Base-by-base conservation (phyloP, 2,329 filamentous ascomycete species). In the Plenodomus biglobosus region DNA sequence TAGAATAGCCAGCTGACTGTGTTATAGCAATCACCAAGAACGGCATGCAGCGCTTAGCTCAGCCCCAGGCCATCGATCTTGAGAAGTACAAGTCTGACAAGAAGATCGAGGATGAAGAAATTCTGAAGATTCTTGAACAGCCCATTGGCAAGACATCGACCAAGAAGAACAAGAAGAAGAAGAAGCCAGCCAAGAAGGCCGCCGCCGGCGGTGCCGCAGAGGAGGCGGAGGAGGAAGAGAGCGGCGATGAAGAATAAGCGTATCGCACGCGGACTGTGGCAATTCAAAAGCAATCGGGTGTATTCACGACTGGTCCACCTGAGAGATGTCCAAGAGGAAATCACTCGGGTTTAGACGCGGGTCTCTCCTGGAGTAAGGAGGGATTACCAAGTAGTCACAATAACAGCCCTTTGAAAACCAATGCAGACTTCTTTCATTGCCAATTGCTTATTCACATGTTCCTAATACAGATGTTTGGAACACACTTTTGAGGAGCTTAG, bases 71-170 rank as follows among this genome's bases (percentile, higher is more conserved):
- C 18, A 80, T 87, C 56, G 90, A 97, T 69, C 73, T 94, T 53
- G 83, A 81, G 70, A 91, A 92, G 79, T 84, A 87, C 80, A 87
- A 96, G 83, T 87, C 90, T 27, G 92, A 97, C 75, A 97, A 97
- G 84, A 96, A 96, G 83, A 96, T 99, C 68, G 87, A 85, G 59
- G 92, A 97, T 58, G 90, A 95, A 78, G 92, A 97, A 78, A 82
- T 99, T 59, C 85, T 97, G 64, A 90, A 94, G 81, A 92, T 97
- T 58, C 82, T 99, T 42, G 91, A 94, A 77, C 88, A 89, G 74
- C 92, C 92, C 24, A 76, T 96, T 64, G 77, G 79, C 52, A 83
- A 81, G 69, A 76, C 79, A 18, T 77, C 78, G 37, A 80, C 86
- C 59, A 90, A 89, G 77, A 88, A 89, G 77, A 91, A 92, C 73